Evolutionary conservation across 192 early-diverging fungal species (phyloP).

Genomic region (Podila minutissima): DNA sequence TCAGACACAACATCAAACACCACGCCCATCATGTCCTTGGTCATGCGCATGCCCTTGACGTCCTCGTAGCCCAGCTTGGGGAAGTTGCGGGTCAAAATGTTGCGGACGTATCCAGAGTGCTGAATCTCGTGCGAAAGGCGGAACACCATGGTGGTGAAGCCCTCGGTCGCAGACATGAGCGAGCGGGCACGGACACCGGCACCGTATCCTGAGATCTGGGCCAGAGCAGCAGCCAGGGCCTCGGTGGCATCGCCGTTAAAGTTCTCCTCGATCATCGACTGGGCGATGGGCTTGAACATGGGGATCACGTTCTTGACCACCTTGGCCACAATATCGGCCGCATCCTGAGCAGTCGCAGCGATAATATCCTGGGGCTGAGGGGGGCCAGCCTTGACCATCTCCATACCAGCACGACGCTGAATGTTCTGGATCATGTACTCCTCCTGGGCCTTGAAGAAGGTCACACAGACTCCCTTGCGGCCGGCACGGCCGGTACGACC

Average conservation of each 20-base stretch:
- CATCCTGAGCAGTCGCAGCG: slow-evolving; percentile 77
- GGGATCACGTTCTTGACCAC: slow-evolving; percentile 81
- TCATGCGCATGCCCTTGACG: slow-evolving; percentile 84
- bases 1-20: slow-evolving; percentile 83
- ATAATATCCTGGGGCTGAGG: slow-evolving; percentile 94
- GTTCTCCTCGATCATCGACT: slow-evolving; percentile 73
- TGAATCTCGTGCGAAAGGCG: slow-evolving; percentile 70
- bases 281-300: slow-evolving; percentile 82
- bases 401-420: slow-evolving; percentile 79
- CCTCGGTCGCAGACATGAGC: slow-evolving; percentile 85
- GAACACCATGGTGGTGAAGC: slow-evolving; percentile 84
- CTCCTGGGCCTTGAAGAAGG: slow-evolving; percentile 91
- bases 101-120: slow-evolving; percentile 87
- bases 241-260: slow-evolving; percentile 76
- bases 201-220: slow-evolving; percentile 87
- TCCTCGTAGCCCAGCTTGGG: slow-evolving; percentile 80
- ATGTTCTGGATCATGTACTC: slow-evolving; percentile 85
- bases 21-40: slow-evolving; percentile 80
- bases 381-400: slow-evolving; percentile 82
- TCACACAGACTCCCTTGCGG: slow-evolving; percentile 88
- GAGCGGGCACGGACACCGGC: slow-evolving; percentile 85
- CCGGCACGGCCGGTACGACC: slow-evolving; percentile 96
- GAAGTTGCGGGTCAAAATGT: slow-evolving; percentile 75
- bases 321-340: slow-evolving; percentile 71
- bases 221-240: slow-evolving; percentile 85